Percentiles rank a stretch among this genome's conserved stretches.
phyloP scores from a whole-genome alignment of 805 yeast species.

The Monosporozyma servazzii region DNA sequence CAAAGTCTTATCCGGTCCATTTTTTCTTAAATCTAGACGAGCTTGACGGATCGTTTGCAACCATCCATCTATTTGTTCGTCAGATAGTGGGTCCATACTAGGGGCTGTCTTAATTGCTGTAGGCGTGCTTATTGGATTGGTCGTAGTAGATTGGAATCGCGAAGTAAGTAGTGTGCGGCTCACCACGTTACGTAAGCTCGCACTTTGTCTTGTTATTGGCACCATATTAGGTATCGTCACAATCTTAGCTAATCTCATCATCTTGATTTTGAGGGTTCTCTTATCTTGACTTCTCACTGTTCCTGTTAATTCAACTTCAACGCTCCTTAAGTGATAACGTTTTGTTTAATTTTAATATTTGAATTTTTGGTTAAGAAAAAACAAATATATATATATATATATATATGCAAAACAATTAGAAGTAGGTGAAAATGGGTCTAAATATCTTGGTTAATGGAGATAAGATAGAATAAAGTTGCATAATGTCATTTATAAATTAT shows the following conservation, averaged over 20 bases:
- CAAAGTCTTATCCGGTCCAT: constrained; percentile 33
- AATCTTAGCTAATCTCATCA: not conserved
- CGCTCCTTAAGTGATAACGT: no score
- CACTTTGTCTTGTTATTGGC: not conserved
- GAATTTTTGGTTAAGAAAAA: no score
- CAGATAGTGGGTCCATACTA: constrained; percentile 14
- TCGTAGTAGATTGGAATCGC: not conserved
- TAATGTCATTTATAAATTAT: no score
- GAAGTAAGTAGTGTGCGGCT: not conserved
- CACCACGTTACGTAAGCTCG: no score
- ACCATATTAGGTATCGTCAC: not conserved
- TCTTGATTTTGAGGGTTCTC: not conserved
- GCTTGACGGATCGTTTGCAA: constrained; percentile 33
- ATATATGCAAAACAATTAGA: no score
- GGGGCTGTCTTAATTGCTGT: not conserved
- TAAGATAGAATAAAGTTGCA: no score
- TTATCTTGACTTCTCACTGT: no score
- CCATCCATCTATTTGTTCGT: constrained; percentile 35
- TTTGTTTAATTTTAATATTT: no score
- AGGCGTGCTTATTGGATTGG: not conserved
- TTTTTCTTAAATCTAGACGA: constrained; percentile 30
- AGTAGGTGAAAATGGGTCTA: no score
- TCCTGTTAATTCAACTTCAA: no score
- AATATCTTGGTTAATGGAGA: no score
- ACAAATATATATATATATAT: no score